Conservation (phyloP, 1,284 basidiomycete species). For the Malassezia dermatis region DNA sequence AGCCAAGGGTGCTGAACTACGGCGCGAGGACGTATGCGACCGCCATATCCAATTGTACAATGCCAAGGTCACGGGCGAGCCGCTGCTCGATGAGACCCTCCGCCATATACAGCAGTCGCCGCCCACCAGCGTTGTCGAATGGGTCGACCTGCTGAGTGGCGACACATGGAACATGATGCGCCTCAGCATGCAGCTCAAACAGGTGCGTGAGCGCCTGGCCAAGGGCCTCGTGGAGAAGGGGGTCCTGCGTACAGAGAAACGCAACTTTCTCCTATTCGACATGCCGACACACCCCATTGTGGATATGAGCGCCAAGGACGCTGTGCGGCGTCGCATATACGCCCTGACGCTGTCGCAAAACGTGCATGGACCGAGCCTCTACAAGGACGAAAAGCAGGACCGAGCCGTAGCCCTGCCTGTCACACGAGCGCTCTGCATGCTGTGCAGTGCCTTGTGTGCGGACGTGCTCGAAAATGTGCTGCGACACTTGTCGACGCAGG, state of each 20-base stretch:
- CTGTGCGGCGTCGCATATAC: constrained; percentile 36
- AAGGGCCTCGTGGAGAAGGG: constrained; percentile 48
- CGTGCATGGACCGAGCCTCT: constrained; percentile 28
- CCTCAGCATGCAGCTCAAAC: constrained; percentile 45
- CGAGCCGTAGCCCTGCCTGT: constrained; percentile 25
- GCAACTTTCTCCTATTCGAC: constrained; percentile 46
- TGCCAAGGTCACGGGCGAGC: constrained; percentile 39
- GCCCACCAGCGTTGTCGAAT: constrained; percentile 33
- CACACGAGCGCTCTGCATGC: constrained; percentile 36
- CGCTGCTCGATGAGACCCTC: constrained; percentile 43
- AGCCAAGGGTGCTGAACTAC: constrained; percentile 26
- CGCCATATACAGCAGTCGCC: constrained; percentile 40
- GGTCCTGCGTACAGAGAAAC: constrained; percentile 45
- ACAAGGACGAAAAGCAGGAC: constrained; percentile 26
- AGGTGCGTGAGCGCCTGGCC: constrained; percentile 44
- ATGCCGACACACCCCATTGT: constrained; percentile 47
- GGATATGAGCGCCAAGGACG: constrained; percentile 39
- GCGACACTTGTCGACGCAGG: constrained; percentile 38
- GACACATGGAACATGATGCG: constrained; percentile 48
- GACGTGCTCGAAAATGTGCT: constrained; percentile 45
- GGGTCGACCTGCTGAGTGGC: constrained; percentile 45
- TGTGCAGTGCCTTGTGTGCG: constrained; percentile 36
- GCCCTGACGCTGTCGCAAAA: constrained; percentile 29
- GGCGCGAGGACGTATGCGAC: constrained; percentile 24
- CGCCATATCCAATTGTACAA: constrained; percentile 39